Evolutionary conservation across 2,329 filamentous ascomycete species (phyloP).

Genomic region (Hirsutella rhossiliensis): DNA sequence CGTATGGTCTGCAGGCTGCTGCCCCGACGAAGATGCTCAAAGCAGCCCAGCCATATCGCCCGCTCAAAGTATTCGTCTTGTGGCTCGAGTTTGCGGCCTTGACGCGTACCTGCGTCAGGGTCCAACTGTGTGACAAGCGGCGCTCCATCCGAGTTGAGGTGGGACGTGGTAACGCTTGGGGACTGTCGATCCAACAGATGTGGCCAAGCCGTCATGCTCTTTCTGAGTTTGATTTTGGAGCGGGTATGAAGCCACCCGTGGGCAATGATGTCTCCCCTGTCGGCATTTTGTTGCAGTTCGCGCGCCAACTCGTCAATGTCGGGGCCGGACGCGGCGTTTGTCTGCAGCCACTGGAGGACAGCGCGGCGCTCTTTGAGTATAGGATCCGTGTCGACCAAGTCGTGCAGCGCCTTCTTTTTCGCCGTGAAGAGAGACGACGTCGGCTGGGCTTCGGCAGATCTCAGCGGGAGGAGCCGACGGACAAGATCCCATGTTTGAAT

Average conservation of each 20-base stretch:
- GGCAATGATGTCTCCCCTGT: conserved; percentile 69
- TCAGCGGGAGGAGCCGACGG: conserved; percentile 58
- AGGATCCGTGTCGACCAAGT: conserved; percentile 63
- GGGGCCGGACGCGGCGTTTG: conserved; percentile 56
- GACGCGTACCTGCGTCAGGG: conserved; percentile 76
- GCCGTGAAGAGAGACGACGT: conserved; percentile 15
- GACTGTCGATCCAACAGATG: conserved; percentile 53
- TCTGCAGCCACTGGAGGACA: conserved; percentile 78
- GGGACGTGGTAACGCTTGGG: conserved; percentile 40
- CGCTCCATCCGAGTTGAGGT: conserved; percentile 46
- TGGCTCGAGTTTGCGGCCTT: conserved; percentile 62
- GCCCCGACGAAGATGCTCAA: conserved; percentile 83
- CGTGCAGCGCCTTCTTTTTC: conserved; percentile 38
- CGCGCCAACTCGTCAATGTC: conserved; percentile 66
- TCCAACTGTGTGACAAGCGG: conserved; percentile 78
- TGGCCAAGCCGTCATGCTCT: conserved; percentile 60
- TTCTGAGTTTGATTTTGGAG: conserved; percentile 78
- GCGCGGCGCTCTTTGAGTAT: conserved; percentile 66
- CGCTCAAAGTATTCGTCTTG: conserved; percentile 83
- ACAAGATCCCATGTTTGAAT: conserved; percentile 85
- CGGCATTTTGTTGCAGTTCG: conserved; percentile 63
- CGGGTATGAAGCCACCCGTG: conserved; percentile 91
- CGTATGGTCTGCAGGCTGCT: conserved; percentile 59
- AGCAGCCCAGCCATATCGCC: conserved; percentile 87
- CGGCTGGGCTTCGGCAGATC: conserved; percentile 34